Base-by-base conservation (phyloP, 805 yeast genomes). In the Sungouiozyma ichnusensis region DNA sequence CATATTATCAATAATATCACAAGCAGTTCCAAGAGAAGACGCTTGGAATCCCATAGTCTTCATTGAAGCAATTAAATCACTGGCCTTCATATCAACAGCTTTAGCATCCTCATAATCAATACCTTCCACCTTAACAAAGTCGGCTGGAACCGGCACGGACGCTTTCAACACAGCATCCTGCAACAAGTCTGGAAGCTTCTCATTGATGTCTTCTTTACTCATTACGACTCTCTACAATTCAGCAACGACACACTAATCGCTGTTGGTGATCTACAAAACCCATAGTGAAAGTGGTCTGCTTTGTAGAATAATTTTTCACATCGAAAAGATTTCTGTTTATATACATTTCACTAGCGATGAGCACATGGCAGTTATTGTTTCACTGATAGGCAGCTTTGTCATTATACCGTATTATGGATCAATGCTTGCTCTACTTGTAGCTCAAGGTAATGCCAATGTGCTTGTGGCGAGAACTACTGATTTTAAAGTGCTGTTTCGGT, bases 21-120 rank as follows among this genome's bases (percentile, higher is more conserved):
- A 87, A 2, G 96, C 97, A 51, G 78, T 72, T 27, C 87, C 80
- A 37, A 92, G 72, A 5, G 90, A 73, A 6, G 88, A 76, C 8
- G 94, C 98, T 68, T 92, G 99, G 70, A 90, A 92, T 6, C 99
- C 99, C 97, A 94, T 92, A 33, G 78, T 79, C 53, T 71, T 79
- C 98, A 94, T 92, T 27, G 90, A 76, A 29, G 68, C 69, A 48
- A 92, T 74, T 50, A 92, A 69, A 54, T 85, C 88, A 13, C 72
- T 70, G 35, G 97, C 98, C 36, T 72, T 69, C 74, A 85, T 77
- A 63, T 88, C 77, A 52, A 74, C 74, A 43, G 90, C 83, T 40
- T 74, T 76, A 35, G 83, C 81, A 52, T 78, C 73, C 37, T 90
- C 79, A 66, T 90, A 92, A 64, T 92, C 97, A 39, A 92, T 78